A percentile compares a stretch with the other conserved stretches of the same genome.
Evolutionary conservation across 1,284 basidiomycete genomes (phyloP).

Genomic region (Rhodotorula glutinis): DNA sequence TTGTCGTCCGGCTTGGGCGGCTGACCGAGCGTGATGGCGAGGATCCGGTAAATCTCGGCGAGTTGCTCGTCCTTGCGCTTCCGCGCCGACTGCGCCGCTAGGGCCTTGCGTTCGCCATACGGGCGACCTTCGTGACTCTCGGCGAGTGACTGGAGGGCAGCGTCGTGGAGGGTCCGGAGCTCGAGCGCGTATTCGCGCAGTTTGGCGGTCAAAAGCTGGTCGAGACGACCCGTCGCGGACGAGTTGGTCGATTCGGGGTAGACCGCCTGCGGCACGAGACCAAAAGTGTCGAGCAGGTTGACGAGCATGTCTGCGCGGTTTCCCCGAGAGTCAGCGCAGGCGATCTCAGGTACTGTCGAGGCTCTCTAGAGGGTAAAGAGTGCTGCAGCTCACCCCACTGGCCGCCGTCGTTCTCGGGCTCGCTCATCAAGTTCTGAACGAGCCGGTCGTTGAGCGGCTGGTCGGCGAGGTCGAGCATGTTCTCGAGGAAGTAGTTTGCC

Average conservation of each 20-base stretch:
- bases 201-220: constrained; percentile 74
- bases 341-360: neutral
- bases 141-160: constrained; percentile 50
- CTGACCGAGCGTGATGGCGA: constrained; percentile 79
- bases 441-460: constrained; percentile 77
- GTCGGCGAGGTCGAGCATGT: constrained; percentile 75
- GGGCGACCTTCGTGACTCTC: constrained; percentile 23
- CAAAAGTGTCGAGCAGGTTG: constrained; percentile 79
- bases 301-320: constrained; percentile 74
- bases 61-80: constrained; percentile 71
- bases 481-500: constrained; percentile 88
- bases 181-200: constrained; percentile 84
- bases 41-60: constrained; percentile 78
- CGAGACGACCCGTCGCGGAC: constrained; percentile 67
- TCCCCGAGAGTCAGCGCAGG: neutral
- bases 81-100: constrained; percentile 44
- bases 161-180: constrained; percentile 62
- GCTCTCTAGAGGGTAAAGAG: neutral
- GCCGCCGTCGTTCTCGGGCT: constrained; percentile 85
- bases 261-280: constrained; percentile 59
- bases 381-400: constrained; percentile 63
- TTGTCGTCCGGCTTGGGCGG: constrained; percentile 67
- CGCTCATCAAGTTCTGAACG: constrained; percentile 68
- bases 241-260: constrained; percentile 87
- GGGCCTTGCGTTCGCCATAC: constrained; percentile 32